Evolutionary conservation across 805 yeast genomes (phyloP).

Genomic region (Candida mattraensis): DNA sequence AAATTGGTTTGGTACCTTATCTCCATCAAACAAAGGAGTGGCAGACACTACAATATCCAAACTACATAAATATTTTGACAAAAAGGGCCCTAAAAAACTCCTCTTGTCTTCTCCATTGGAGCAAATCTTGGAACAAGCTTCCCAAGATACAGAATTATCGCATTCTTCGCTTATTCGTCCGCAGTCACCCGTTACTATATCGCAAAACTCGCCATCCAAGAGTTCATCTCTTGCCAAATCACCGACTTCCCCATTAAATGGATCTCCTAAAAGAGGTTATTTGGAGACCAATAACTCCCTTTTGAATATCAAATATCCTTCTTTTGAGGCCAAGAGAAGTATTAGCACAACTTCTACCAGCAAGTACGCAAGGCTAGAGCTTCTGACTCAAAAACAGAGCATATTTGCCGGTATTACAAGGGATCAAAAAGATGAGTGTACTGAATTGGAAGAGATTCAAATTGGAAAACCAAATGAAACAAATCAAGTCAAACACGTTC

Average conservation of each 20-base stretch:
- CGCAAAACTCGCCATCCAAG: too few species aligned
- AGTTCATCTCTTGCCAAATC: too few species aligned
- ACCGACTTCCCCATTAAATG: too few species aligned
- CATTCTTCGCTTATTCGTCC: too few species aligned
- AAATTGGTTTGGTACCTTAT: conserved; percentile 19
- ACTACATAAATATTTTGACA: conserved; percentile 12
- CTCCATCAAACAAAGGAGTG: conserved; percentile 10
- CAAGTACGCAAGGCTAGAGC: conserved; percentile 16
- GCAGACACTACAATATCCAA: conserved; percentile 12
- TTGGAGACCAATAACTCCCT: conserved; percentile 5
- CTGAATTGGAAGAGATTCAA: conserved; percentile 1
- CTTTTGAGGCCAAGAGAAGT: conserved; percentile 9
- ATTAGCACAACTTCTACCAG: conserved; percentile 12
- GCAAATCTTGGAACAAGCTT: too few species aligned
- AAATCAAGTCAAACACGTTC: conserved; percentile 16
- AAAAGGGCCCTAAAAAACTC: not conserved
- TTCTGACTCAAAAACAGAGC: conserved; percentile 22
- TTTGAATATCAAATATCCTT: conserved; percentile 3
- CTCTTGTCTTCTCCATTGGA: too few species aligned
- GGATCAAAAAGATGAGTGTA: not conserved
- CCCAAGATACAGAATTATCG: too few species aligned
- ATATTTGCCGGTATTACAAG: conserved; percentile 6
- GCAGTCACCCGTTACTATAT: too few species aligned
- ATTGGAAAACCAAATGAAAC: conserved; percentile 3
- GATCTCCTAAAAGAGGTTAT: conserved; percentile 1